phyloP scores from a whole-genome alignment of 257 asterid species.

The Nicotiana otophora region DNA sequence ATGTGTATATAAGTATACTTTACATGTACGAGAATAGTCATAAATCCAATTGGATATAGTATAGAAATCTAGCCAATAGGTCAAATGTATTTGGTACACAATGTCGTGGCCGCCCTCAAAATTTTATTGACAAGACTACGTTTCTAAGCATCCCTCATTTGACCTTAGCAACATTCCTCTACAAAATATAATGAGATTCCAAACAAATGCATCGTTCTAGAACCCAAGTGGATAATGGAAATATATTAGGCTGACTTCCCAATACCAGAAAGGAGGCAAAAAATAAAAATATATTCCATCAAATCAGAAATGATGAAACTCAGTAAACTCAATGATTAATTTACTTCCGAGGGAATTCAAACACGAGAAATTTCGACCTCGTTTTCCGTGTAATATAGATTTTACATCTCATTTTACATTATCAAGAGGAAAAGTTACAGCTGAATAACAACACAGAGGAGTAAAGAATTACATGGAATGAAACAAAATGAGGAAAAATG shows the following conservation, averaged over 20 bases:
- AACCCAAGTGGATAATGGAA: not conserved
- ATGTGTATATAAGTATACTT: not conserved
- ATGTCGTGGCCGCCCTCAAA: not conserved
- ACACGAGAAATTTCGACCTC: constrained; percentile 19
- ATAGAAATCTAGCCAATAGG: not conserved
- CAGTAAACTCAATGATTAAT: not conserved
- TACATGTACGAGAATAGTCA: too few relatives aligned
- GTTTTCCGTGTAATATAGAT: constrained; percentile 23
- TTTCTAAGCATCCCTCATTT: not conserved
- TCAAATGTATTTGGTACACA: not conserved
- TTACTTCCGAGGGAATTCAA: constrained; percentile 9
- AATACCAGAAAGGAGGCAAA: not conserved
- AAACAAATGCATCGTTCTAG: not conserved
- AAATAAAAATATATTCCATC: not conserved
- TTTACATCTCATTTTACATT: constrained; percentile 34
- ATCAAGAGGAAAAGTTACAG: constrained; percentile 19
- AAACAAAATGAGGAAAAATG: constrained; percentile 15
- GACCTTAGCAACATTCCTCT: not conserved
- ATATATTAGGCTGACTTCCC: not conserved
- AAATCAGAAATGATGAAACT: not conserved
- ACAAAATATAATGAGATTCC: not conserved
- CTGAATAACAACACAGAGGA: constrained; percentile 9
- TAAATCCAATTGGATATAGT: not conserved
- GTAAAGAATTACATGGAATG: not conserved
- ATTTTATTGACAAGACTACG: not conserved